These are phyloP conservation scores for Protomyces inundatus DNA, from an alignment of 1,139 yeast genomes.

Conservation along the genomic window DNA sequence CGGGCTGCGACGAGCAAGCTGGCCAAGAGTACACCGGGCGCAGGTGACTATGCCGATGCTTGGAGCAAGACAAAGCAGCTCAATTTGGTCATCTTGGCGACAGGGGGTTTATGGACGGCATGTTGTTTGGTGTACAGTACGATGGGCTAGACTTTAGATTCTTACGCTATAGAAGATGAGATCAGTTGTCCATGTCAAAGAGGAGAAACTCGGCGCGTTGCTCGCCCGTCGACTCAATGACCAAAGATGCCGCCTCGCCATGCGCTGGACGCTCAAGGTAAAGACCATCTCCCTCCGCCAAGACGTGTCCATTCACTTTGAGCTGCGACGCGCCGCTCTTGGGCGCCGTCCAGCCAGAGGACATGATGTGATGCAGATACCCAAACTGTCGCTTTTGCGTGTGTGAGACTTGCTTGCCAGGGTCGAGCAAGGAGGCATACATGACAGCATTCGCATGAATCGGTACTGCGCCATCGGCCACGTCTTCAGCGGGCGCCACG, in stretches of 20 bases:
- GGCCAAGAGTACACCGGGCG: neutral
- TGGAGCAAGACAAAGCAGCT: neutral
- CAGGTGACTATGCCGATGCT: neutral
- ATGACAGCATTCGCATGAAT: neutral
- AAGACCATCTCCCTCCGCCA: constrained; percentile 25
- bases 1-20: neutral
- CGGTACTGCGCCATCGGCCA: neutral
- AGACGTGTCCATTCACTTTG: constrained; percentile 12
- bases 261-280: neutral
- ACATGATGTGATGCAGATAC: constrained; percentile 22
- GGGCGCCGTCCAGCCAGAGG: constrained; percentile 24
- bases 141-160: neutral
- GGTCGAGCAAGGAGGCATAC: constrained; percentile 8
- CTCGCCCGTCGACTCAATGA: neutral
- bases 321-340: constrained; percentile 3
- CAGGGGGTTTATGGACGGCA: neutral
- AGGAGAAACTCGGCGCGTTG: constrained; percentile 13
- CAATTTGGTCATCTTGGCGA: neutral
- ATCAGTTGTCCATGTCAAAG: constrained; percentile 7
- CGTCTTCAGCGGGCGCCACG: neutral
- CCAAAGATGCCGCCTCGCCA: constrained; percentile 1
- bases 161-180: too few species aligned
- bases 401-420: neutral
- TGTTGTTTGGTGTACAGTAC: neutral
- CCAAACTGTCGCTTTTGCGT: neutral